Percentiles rank a stretch among this genome's conserved stretches.
phyloP scores from a whole-genome alignment of 164 flowering plant species.

The Dillenia suffruticosa region DNA sequence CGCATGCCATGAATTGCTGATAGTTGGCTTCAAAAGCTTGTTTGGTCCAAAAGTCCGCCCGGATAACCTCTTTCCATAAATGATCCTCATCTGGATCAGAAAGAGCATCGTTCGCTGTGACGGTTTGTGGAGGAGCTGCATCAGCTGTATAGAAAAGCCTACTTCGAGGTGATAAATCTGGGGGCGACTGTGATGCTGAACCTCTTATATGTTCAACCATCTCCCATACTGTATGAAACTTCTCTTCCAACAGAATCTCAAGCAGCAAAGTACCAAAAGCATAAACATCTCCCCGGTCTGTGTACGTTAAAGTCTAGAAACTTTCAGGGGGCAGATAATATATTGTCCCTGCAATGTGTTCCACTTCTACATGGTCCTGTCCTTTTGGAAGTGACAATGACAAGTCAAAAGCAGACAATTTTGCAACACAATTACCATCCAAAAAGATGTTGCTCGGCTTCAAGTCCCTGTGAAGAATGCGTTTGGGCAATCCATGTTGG shows the following conservation, averaged over 20 bases:
- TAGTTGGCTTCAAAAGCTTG: background rate
- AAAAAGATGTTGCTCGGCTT: slow-evolving; percentile 9
- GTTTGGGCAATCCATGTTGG: slow-evolving; percentile 9
- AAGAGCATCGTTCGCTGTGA: no score
- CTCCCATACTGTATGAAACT: no score
- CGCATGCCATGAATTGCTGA: background rate
- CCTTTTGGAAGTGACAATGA: slow-evolving; percentile 1
- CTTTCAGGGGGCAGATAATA: background rate
- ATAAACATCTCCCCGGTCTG: slow-evolving; percentile 10
- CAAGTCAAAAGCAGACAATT: slow-evolving; percentile 5
- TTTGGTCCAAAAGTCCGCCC: background rate
- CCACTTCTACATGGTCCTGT: background rate
- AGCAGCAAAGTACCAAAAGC: slow-evolving; percentile 5
- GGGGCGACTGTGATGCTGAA: no score
- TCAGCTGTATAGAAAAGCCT: no score
- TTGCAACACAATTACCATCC: slow-evolving; percentile 13
- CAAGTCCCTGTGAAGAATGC: slow-evolving; percentile 9
- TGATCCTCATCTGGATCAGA: no score
- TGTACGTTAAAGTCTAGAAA: background rate
- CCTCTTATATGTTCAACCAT: no score
- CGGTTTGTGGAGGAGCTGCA: no score
- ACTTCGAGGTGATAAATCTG: no score
- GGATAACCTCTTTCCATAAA: no score
- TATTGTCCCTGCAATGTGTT: background rate
- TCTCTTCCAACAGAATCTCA: slow-evolving; percentile 5